Percentiles rank a stretch among this genome's conserved stretches.
Conservation (phyloP, 1,284 basidiomycete genomes). For the Xanthoconium separans region DNA sequence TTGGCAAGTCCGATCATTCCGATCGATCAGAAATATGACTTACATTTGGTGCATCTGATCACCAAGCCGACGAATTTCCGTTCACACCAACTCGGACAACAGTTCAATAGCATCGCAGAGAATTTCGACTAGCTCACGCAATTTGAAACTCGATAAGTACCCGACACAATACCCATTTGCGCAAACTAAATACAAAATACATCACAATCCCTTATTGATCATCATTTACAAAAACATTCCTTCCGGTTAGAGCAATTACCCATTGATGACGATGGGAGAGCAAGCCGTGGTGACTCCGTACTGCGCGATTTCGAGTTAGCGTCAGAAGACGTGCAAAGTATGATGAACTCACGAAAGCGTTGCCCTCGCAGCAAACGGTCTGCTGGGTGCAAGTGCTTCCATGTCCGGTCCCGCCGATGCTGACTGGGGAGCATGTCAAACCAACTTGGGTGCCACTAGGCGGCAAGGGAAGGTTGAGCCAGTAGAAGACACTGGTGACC, state of each 20-base stretch:
- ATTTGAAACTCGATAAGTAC: too few relatives aligned
- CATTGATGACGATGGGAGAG: slow-evolving; percentile 8
- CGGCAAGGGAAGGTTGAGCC: background rate
- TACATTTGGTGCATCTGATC: too few relatives aligned
- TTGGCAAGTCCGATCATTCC: too few relatives aligned
- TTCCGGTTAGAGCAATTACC: background rate
- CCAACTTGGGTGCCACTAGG: slow-evolving; percentile 2
- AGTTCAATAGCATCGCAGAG: too few relatives aligned
- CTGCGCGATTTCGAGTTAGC: background rate
- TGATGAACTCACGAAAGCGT: slow-evolving; percentile 14
- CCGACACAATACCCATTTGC: too few relatives aligned
- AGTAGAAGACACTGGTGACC: background rate
- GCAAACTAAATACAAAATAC: too few relatives aligned
- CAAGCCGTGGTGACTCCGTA: slow-evolving; percentile 14
- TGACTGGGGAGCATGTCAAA: slow-evolving; percentile 12
- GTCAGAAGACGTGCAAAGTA: background rate
- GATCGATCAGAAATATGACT: too few relatives aligned
- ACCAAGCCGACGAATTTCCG: too few relatives aligned
- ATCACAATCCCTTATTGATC: too few relatives aligned
- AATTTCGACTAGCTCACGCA: too few relatives aligned
- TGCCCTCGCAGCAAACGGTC: slow-evolving; percentile 18
- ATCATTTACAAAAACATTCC: too few relatives aligned
- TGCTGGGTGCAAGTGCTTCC: slow-evolving; percentile 10
- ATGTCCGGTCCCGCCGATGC: background rate
- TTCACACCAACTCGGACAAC: too few relatives aligned